These are phyloP conservation scores for Pelargonium myrrhifolium DNA, from an alignment of 441 rosid genomes.

Conservation along the genomic window DNA sequence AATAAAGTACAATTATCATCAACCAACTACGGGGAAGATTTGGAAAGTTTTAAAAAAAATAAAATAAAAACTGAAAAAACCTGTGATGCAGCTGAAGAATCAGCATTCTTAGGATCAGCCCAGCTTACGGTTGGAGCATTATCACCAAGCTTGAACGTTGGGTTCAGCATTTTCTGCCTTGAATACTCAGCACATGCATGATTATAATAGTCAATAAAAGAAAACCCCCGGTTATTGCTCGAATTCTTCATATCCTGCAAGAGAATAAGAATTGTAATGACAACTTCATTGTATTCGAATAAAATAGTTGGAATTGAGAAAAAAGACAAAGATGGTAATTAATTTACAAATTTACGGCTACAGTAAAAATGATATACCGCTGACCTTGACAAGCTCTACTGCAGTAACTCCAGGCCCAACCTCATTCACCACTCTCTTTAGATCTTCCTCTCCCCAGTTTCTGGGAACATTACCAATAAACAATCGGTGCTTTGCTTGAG, in stretches of 20 bases:
- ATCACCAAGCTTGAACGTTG: conserved; percentile 29
- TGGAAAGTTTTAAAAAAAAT: conserved; percentile 2
- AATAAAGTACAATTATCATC: too few relatives aligned
- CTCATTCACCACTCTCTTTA: conserved; percentile 25
- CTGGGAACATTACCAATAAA: conserved; percentile 35
- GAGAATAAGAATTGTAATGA: conserved; percentile 2
- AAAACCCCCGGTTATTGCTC: conserved; percentile 33
- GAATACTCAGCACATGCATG: conserved; percentile 35
- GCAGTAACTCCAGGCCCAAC: conserved; percentile 34
- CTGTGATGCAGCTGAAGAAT: conserved; percentile 29
- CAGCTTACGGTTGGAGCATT: conserved; percentile 36
- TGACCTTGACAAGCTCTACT: conserved; percentile 34
- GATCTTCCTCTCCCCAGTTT: conserved; percentile 32
- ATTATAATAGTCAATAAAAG: conserved; percentile 35
- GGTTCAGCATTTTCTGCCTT: conserved; percentile 34
- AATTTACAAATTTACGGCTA: not conserved
- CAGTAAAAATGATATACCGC: conserved; percentile 9
- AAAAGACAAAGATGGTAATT: not conserved
- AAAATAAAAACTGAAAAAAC: conserved; percentile 12
- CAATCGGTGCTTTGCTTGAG: conserved; percentile 33
- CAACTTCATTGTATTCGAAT: not conserved
- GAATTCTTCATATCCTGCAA: conserved; percentile 32
- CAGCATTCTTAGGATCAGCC: conserved; percentile 37
- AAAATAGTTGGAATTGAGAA: not conserved
- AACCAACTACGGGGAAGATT: too few relatives aligned